Evolutionary conservation across 805 yeast species (phyloP), one percentile per base, ranked within the genome.

Genomic region (Ogataea chonburiensis): DNA sequence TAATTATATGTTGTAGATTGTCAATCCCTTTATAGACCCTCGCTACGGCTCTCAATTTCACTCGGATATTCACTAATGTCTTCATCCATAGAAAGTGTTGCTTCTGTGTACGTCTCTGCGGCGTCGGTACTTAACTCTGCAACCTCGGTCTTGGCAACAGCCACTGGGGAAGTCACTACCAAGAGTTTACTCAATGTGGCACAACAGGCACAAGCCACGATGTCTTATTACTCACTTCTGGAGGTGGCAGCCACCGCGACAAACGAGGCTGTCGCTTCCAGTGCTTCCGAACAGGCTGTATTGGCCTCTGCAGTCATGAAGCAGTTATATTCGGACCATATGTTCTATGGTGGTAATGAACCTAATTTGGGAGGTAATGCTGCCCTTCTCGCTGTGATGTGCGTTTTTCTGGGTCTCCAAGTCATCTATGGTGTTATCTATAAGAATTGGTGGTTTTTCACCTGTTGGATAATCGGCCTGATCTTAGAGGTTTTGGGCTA

Each of bases 401-500:
- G 70, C 5, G 22, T 79, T 0, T 58, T 73, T 10, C 56, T 77
- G 17, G 40, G 57, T 0, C 32, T 50, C n/a, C 83, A 81, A 34
- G 44, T 68, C 1, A 49, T 45, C 2, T 51, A 71, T 2, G 77
- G 77, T 2, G 17, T 70, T 0, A 65, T 60, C 48, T 73, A 66
- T 41, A 66, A 63, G 25, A 83, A 81, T 47, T 71, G 75, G 71
- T 86, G 91, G 84, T 77, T 84, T 51, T 74, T 79, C 7, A 52
- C 64, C 1, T 70, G 85, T 13, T 73, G 81, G 58, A 52, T 71
- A 27, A 60, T 69, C 43, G 86, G 87, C 0, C 56, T 71, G n/a
- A 68, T 68, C 0, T 59, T 83, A 24, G 94, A 86, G 56, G 64
- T 79, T 31, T 62, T 75, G 1, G 95, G 95, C 1, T 86, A 81